Evolutionary conservation across 1,139 yeast species (phyloP).

Genomic region (Candida sp.): DNA sequence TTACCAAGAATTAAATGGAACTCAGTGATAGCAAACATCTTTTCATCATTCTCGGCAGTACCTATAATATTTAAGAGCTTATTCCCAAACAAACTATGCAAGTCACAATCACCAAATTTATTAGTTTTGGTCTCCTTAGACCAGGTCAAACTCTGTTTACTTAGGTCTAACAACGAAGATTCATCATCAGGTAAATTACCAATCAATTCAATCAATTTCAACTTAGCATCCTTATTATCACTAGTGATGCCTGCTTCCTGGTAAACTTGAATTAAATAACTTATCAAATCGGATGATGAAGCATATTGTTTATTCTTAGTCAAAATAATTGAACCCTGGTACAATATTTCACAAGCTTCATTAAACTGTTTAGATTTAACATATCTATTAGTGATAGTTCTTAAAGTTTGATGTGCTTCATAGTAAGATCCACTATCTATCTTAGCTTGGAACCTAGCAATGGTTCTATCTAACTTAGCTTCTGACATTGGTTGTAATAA

Average conservation of each 20-base stretch:
- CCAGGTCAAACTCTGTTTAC: constrained; percentile 67
- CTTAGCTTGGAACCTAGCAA: constrained; percentile 64
- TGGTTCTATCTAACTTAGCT: constrained; percentile 53
- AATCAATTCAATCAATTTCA: constrained; percentile 30
- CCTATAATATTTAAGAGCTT: constrained; percentile 41
- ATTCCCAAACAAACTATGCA: constrained; percentile 73
- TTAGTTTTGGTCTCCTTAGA: constrained; percentile 41
- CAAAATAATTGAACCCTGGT: constrained; percentile 66
- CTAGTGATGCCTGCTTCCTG: constrained; percentile 41
- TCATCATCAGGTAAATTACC: constrained; percentile 58
- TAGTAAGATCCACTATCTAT: constrained; percentile 76
- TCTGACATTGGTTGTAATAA: constrained; percentile 18
- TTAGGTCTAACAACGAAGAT: constrained; percentile 55
- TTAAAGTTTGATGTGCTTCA: constrained; percentile 92
- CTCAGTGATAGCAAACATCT: constrained; percentile 43
- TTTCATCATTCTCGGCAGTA: constrained; percentile 27
- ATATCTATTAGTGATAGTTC: constrained; percentile 85
- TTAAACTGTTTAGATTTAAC: constrained; percentile 63
- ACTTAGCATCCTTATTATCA: constrained; percentile 37
- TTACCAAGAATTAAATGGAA: constrained; percentile 69
- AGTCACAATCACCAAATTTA: constrained; percentile 69
- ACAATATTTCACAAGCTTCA: constrained; percentile 71
- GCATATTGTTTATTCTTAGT: constrained; percentile 71
- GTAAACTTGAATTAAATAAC: constrained; percentile 69
- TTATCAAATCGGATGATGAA: constrained; percentile 75